Conservation (phyloP, 108 stramenopile species). For the Mediolabrus comicus region DNA sequence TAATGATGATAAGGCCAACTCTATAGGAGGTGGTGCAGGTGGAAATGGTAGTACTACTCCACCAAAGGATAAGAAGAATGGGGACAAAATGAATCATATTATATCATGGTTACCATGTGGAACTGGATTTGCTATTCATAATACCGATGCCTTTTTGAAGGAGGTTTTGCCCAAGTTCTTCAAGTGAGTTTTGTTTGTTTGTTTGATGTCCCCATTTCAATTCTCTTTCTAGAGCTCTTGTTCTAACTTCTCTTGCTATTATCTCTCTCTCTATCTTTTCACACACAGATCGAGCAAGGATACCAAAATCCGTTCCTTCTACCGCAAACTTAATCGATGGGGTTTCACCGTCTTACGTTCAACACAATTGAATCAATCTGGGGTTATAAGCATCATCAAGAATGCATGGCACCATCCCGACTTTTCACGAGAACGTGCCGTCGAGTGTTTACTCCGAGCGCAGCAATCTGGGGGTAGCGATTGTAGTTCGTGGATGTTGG, state of each 20-base stretch:
- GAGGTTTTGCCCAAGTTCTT: background rate
- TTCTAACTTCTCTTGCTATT: background rate
- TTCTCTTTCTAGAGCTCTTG: too few species aligned
- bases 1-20: too few species aligned
- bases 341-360: constrained; percentile 2
- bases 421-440: constrained; percentile 6
- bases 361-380: background rate
- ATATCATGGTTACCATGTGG: constrained; percentile 6
- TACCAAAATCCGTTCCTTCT: constrained; percentile 13
- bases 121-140: constrained; percentile 6
- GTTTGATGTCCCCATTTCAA: too few species aligned
- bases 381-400: background rate
- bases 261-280: background rate
- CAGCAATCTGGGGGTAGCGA: background rate
- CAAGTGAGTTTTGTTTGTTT: constrained; percentile 1
- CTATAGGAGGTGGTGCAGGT: too few species aligned
- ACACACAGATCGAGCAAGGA: constrained; percentile 1
- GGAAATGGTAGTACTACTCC: too few species aligned
- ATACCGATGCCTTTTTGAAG: background rate
- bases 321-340: constrained; percentile 10
- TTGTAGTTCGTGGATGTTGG: background rate
- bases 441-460: background rate
- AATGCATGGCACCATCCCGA: constrained; percentile 11
- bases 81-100: constrained; percentile 3
- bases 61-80: too few species aligned